Base-by-base conservation (phyloP, 352 stramenopile species). In the Halophytophthora batemanensis region DNA sequence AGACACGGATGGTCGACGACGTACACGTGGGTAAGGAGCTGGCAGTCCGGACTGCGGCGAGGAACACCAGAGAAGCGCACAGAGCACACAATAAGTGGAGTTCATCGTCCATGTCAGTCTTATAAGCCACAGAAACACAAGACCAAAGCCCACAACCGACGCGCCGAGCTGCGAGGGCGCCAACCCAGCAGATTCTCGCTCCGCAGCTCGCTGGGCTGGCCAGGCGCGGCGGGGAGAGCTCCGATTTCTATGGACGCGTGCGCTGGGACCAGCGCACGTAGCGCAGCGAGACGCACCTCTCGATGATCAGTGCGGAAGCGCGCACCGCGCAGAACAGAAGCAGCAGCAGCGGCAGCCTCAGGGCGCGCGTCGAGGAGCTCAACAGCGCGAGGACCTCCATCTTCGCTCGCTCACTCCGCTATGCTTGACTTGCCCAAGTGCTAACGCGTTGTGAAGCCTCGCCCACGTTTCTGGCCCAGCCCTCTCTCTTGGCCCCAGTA, bases 21-120 rank as follows among this genome's bases (percentile, higher is more conserved):
- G 59, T 78, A 87, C 74, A 91, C 77, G 59, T 89, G 80, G 6
- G 77, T 87, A 66, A 87, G 62, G 40, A 79, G 53, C 18, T 61
- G 48, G 55, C 74, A 85, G 43, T 63, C 56, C 8, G 80, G 77
- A 21, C 80, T 90, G 57, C 25, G 8, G 4, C 25, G 8, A 31
- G 8, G 49, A 42, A 53, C 44, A 25, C 12, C 37, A 29, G 15
- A n/a, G 12, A 60, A 49, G 34, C 11, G 31, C 0, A 10, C n/a
- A 33, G 17, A 21, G 18, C 39, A 10, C 60, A 45, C 37, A 21
- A 44, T 11, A 59, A 38, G 14, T n/a, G 36, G 52, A 62, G 53
- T 38, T 38, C 41, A 33, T 21, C 53, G 37, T 45, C 22, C 25
- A 31, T 41, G 42, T 45, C 28, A 33, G 14, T n/a, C 21, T 19